phyloP scores from a whole-genome alignment of 2,329 filamentous ascomycete species.

The Teratosphaeria destructans region DNA sequence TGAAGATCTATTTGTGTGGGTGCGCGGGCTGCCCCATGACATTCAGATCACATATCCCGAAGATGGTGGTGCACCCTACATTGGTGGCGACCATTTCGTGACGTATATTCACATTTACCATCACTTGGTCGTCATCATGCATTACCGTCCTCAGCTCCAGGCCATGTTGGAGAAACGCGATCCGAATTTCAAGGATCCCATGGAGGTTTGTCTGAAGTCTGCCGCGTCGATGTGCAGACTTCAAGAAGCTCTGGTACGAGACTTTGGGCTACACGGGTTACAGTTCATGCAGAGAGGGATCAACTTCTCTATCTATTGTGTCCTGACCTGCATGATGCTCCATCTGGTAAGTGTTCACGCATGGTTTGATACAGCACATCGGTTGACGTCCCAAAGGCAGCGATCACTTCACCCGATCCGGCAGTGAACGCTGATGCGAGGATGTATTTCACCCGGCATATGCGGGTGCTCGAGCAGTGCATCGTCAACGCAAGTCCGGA shows the following conservation, averaged over 20 bases:
- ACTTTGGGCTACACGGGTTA: constrained; percentile 68
- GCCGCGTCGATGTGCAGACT: constrained; percentile 77
- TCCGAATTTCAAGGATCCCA: constrained; percentile 76
- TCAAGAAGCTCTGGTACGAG: constrained; percentile 70
- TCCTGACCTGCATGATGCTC: constrained; percentile 83
- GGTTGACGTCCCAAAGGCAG: constrained; percentile 46
- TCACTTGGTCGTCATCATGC: constrained; percentile 72
- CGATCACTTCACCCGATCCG: constrained; percentile 84
- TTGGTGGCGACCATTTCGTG: constrained; percentile 68
- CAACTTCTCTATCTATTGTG: constrained; percentile 88
- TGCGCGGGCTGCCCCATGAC: constrained; percentile 66
- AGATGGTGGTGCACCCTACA: constrained; percentile 71
- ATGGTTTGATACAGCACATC: neutral
- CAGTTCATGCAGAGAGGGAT: constrained; percentile 89
- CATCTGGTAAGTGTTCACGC: constrained; percentile 62
- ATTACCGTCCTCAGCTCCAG: constrained; percentile 74
- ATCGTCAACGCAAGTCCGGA: constrained; percentile 74
- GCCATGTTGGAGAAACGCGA: constrained; percentile 66
- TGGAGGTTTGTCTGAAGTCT: constrained; percentile 74
- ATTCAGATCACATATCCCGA: constrained; percentile 66
- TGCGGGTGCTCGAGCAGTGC: constrained; percentile 84
- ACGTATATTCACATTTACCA: constrained; percentile 88
- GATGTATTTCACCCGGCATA: constrained; percentile 84
- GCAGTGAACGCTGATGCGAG: constrained; percentile 75
- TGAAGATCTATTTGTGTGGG: constrained; percentile 64